Conservation (phyloP, 805 yeast species). For the Yueomyces sp. region DNA sequence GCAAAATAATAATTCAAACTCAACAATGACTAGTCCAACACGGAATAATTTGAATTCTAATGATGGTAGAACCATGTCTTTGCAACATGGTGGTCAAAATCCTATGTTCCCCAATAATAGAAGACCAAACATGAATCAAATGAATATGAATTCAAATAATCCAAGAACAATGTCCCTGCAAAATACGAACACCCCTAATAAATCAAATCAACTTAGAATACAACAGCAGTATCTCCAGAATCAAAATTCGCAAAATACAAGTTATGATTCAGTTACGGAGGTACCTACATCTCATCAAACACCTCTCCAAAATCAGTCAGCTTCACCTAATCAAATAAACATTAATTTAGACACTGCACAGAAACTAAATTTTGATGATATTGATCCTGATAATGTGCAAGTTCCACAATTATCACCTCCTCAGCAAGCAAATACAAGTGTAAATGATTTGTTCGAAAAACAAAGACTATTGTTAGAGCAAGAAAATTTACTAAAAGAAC, state of each 20-base stretch:
- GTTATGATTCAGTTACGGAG: not conserved
- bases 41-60: not conserved
- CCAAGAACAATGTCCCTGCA: not conserved
- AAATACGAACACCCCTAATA: not conserved
- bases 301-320: not conserved
- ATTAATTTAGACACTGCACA: not conserved
- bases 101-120: too few relatives aligned
- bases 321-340: not conserved
- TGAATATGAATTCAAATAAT: not conserved
- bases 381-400: not conserved
- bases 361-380: not conserved
- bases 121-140: not conserved
- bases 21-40: not conserved
- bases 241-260: not conserved
- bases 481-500: conserved; percentile 1
- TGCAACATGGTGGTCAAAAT: conserved; percentile 4
- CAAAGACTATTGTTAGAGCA: conserved; percentile 1
- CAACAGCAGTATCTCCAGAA: not conserved
- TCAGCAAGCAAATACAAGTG: not conserved
- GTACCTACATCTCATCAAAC: not conserved
- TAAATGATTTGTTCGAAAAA: not conserved
- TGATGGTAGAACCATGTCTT: conserved; percentile 23
- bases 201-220: not conserved
- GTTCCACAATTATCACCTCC: not conserved
- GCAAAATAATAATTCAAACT: conserved; percentile 2